Conservation (phyloP, 139 green algal genomes). For the Chlorella sp. region DNA sequence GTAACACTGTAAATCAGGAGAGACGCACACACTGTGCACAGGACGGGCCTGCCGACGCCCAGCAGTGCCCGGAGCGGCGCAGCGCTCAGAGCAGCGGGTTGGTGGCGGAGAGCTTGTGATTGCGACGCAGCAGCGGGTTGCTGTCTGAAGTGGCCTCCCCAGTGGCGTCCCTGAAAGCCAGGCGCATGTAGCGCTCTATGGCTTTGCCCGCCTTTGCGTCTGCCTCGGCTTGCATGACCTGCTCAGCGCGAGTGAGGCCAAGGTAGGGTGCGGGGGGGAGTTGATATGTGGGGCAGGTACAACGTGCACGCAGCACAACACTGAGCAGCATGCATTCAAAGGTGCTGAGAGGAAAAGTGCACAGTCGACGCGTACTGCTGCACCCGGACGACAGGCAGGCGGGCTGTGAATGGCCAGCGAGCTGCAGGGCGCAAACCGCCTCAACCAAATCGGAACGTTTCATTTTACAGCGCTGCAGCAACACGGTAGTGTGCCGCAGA, state of each 20-base stretch:
- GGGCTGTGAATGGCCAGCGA: not conserved
- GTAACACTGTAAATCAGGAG: too few species aligned
- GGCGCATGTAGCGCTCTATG: slow-evolving; percentile 43
- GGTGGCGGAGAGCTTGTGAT: slow-evolving; percentile 47
- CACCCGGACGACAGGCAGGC: not conserved
- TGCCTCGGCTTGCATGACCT: slow-evolving; percentile 57
- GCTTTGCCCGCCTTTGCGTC: slow-evolving; percentile 49
- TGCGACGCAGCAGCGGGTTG: slow-evolving; percentile 55
- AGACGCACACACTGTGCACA: too few species aligned
- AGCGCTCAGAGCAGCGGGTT: slow-evolving; percentile 51
- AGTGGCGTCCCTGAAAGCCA: slow-evolving; percentile 46
- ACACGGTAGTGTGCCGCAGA: too few species aligned
- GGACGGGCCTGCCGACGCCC: too few species aligned
- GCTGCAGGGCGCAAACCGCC: not conserved
- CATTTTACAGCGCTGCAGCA: not conserved
- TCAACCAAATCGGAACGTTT: not conserved
- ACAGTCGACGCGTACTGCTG: too few species aligned
- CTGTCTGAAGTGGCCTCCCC: slow-evolving; percentile 40
- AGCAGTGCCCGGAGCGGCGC: too few species aligned
- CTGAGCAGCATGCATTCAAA: too few species aligned
- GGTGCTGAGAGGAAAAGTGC: too few species aligned
- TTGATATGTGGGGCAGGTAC: too few species aligned
- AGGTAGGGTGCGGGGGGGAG: not conserved
- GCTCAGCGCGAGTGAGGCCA: not conserved
- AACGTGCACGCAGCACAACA: too few species aligned